Conservation (phyloP, 192 early-diverging fungal genomes). For the Entophlyctis luteolus region DNA sequence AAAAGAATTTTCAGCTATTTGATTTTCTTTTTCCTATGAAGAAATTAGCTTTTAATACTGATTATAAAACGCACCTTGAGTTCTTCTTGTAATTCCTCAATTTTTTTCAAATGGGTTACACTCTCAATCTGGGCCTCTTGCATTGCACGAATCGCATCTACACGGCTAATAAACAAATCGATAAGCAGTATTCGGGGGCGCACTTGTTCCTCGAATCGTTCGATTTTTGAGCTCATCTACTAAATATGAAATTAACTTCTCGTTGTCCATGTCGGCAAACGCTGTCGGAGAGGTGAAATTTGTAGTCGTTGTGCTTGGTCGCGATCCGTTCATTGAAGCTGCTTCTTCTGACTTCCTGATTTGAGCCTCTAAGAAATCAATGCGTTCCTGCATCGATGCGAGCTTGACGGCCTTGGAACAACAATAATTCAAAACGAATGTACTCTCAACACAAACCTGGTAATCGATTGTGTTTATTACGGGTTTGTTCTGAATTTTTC, state of each 20-base stretch:
- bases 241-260: constrained; percentile 35
- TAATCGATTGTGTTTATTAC: constrained; percentile 41
- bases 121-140: constrained; percentile 24
- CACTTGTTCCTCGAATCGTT: constrained; percentile 42
- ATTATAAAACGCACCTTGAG: constrained; percentile 2
- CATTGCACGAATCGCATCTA: constrained; percentile 39
- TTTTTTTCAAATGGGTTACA: background rate
- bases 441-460: background rate
- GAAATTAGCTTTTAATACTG: too few relatives aligned
- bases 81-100: constrained; percentile 9
- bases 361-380: constrained; percentile 31
- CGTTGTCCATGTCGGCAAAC: constrained; percentile 32
- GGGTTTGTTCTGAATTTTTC: constrained; percentile 55
- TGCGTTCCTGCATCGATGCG: constrained; percentile 33
- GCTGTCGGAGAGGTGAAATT: background rate
- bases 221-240: constrained; percentile 41
- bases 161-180: background rate
- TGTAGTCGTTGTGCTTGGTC: too few relatives aligned
- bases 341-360: background rate
- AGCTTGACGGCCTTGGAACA: constrained; percentile 23
- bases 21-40: too few relatives aligned
- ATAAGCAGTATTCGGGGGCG: background rate
- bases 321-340: background rate
- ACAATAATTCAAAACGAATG: background rate
- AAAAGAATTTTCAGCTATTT: too few relatives aligned